These are phyloP conservation scores for Henningerozyma blattae DNA, from an alignment of 805 yeast species.

Conservation along the genomic window DNA sequence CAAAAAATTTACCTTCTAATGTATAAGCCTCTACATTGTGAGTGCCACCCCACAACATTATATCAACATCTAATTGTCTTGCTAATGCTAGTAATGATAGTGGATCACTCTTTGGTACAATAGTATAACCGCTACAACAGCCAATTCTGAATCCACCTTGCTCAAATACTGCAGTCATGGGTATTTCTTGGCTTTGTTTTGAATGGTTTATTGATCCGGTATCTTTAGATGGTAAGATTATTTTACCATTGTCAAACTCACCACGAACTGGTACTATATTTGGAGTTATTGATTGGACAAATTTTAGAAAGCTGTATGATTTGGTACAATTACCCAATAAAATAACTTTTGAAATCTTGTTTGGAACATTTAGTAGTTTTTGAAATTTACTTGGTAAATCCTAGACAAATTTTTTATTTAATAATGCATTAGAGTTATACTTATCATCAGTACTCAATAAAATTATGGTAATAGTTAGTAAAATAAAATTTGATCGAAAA, in stretches of 20 bases:
- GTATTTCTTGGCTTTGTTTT: conserved; percentile 27
- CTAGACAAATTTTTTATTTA: too few species aligned
- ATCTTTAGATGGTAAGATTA: conserved; percentile 9
- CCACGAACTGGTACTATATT: conserved; percentile 72
- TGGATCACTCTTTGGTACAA: conserved; percentile 82
- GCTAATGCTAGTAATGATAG: conserved; percentile 72
- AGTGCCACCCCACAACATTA: conserved; percentile 86
- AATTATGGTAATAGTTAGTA: background rate
- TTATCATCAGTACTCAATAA: background rate
- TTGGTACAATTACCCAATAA: conserved; percentile 77
- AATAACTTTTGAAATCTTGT: conserved; percentile 74
- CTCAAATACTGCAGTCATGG: conserved; percentile 50
- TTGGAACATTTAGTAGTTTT: conserved; percentile 62
- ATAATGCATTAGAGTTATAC: background rate
- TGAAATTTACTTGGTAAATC: conserved; percentile 45
- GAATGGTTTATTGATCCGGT: conserved; percentile 2
- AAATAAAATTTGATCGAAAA: background rate
- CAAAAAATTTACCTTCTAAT: conserved; percentile 80
- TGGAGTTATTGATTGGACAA: conserved; percentile 56
- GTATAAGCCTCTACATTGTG: conserved; percentile 90
- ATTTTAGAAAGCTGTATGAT: conserved; percentile 49
- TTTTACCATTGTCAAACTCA: conserved; percentile 50
- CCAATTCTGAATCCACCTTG: conserved; percentile 73
- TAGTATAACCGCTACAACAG: conserved; percentile 69
- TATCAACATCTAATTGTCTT: conserved; percentile 83